Evolutionary conservation across 2,329 filamentous ascomycete genomes (phyloP), one percentile per base, ranked within the genome.

Genomic region (Volutella citrinella): DNA sequence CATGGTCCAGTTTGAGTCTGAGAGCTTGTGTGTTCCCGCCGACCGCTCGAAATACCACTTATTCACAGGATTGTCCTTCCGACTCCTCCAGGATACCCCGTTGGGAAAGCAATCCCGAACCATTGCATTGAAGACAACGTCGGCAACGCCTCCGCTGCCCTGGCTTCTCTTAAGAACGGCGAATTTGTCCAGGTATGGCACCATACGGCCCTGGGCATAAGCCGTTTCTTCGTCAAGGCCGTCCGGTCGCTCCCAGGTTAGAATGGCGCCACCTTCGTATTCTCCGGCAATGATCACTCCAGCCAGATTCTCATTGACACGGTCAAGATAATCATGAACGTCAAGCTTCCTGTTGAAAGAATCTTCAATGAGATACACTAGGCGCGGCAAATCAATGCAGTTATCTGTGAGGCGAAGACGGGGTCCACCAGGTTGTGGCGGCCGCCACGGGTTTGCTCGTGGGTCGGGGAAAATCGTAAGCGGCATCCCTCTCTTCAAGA

Each of bases 41-140:
- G 87, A 87, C 29, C 93, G 75, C 64, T 98, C 93, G 64, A 97
- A 96, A 60, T 98, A 98, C 93, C 93, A 98, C 59, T 96, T 96
- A 57, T 98, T 98, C 5, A 98, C 93, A 0, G 90, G 91, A 55
- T 98, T 97, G 56, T 90, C 80, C 54, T 84, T 84, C 32, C 93
- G 73, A 57, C 87, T 94, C 36, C 90, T 74, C 93, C 93, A 98
- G 55, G 90, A 94, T 3, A 97, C 86, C 2, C 93, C 93, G 4
- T 78, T 64, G 0, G 90, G 90, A 48, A 97, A 94, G 51, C 90
- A 95, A 14, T 83, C 80, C 18, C 86, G 77, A 6, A 95, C 87
- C 86, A 98, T 95, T 20, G 89, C 84, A 43, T 94, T 95, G 66
- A 97, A 98, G 7, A 98, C 85, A 23, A 97, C 84, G 56, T 98